Percentiles rank a stretch among this genome's conserved stretches.
Conservation (phyloP, 225 moss, liverwort and hornwort genomes). For the Sphagnum tenellum region DNA sequence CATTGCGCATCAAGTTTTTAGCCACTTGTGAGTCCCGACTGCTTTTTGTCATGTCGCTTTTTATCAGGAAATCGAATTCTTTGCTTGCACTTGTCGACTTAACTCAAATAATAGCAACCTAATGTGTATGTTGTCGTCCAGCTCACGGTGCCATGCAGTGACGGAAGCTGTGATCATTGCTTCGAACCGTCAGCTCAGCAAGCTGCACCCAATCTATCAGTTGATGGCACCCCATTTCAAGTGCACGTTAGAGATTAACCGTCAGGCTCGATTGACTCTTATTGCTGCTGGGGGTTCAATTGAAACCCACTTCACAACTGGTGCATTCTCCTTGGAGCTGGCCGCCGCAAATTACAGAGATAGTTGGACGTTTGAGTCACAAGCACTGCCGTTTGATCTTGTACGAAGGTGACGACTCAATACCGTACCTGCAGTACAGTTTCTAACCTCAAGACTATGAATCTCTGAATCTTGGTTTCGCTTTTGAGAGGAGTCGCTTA, state of each 20-base stretch:
- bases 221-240: conserved; percentile 4
- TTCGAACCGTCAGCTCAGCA: conserved; percentile 6
- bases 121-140: too few species aligned
- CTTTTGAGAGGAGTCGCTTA: not conserved
- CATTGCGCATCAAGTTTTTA: not conserved
- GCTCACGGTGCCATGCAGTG: not conserved
- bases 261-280: not conserved
- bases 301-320: conserved; percentile 1
- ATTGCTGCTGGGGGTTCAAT: conserved; percentile 1
- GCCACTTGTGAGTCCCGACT: not conserved
- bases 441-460: too few species aligned
- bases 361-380: conserved; percentile 4
- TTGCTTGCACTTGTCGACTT: not conserved
- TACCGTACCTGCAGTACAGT: not conserved
- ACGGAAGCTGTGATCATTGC: conserved; percentile 6
- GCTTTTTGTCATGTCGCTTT: too few species aligned
- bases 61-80: too few species aligned
- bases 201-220: conserved; percentile 2
- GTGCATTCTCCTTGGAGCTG: not conserved
- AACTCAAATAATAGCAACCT: too few species aligned
- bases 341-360: not conserved
- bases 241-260: conserved; percentile 4
- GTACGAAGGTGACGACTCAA: not conserved
- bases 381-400: conserved; percentile 3
- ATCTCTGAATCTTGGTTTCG: too few species aligned